phyloP scores from a whole-genome alignment of 371 early-diverging fungal species.

The Mortierella sp. region DNA sequence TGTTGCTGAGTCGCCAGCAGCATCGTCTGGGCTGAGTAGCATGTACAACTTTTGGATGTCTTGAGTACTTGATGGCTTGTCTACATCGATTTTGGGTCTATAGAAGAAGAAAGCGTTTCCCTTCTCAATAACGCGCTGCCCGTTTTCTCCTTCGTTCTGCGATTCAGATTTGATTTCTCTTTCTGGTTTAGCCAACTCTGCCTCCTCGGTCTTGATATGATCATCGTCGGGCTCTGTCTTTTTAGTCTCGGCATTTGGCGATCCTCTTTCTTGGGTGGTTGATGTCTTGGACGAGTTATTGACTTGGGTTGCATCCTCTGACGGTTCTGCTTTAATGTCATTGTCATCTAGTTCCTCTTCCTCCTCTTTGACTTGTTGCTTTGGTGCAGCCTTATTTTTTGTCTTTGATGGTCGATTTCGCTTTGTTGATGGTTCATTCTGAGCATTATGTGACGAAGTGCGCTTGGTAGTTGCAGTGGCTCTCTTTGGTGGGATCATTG shows the following conservation, averaged over 20 bases:
- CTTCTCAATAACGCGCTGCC: slow-evolving; percentile 29
- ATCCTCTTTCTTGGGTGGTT: background rate
- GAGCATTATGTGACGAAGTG: too few relatives aligned
- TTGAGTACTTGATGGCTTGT: slow-evolving; percentile 31
- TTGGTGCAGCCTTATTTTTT: too few relatives aligned
- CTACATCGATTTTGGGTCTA: slow-evolving; percentile 59
- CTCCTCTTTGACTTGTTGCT: too few relatives aligned
- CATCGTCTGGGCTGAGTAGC: slow-evolving; percentile 59
- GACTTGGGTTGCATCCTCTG: too few relatives aligned
- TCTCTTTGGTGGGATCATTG: too few relatives aligned
- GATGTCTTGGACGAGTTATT: background rate
- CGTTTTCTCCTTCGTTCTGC: background rate
- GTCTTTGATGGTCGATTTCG: too few relatives aligned
- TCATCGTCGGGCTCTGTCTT: background rate
- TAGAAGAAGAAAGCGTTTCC: slow-evolving; percentile 64
- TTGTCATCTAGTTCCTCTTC: too few relatives aligned
- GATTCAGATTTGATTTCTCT: background rate
- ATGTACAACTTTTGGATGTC: slow-evolving; percentile 61
- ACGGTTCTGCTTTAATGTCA: too few relatives aligned
- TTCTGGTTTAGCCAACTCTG: background rate
- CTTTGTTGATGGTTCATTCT: too few relatives aligned
- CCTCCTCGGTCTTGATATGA: background rate
- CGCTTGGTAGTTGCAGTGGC: too few relatives aligned
- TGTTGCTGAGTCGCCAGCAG: slow-evolving; percentile 18
- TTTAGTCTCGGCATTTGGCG: background rate